Evolutionary conservation across 106 monocot species (phyloP).

Genomic region (Hemerocallis citrina): DNA sequence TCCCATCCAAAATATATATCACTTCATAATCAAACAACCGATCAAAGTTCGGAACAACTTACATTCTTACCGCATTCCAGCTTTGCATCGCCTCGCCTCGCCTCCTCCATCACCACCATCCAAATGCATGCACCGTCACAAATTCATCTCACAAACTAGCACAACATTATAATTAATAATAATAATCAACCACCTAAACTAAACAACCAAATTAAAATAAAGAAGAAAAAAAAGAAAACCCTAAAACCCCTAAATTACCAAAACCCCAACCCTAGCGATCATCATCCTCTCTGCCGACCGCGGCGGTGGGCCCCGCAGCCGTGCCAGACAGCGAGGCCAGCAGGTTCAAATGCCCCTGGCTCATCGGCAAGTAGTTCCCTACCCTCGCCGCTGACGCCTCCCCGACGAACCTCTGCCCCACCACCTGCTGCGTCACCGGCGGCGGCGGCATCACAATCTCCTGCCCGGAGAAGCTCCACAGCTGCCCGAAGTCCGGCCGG

Average conservation of each 20-base stretch:
- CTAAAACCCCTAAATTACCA: not conserved
- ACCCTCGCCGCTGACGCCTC: slow-evolving; percentile 71
- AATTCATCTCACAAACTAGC: too few species aligned
- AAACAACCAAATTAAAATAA: too few species aligned
- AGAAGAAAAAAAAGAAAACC: not conserved
- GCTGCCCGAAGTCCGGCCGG: slow-evolving; percentile 69
- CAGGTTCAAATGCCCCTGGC: slow-evolving; percentile 71
- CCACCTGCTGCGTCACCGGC: not conserved
- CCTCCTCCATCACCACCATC: too few species aligned
- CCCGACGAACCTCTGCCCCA: slow-evolving; percentile 20
- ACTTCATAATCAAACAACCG: too few species aligned
- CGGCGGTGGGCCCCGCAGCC: slow-evolving; percentile 15
- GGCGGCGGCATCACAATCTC: slow-evolving; percentile 42
- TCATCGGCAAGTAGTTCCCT: slow-evolving; percentile 71
- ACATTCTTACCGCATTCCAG: too few species aligned
- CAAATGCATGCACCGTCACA: too few species aligned
- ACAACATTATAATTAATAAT: too few species aligned
- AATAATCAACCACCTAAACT: too few species aligned
- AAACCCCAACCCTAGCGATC: slow-evolving; percentile 14
- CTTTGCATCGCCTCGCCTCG: too few species aligned
- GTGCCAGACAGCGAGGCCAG: slow-evolving; percentile 64
- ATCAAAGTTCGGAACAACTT: too few species aligned
- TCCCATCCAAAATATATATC: too few species aligned
- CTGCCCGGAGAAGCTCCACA: slow-evolving; percentile 81
- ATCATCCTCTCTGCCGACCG: slow-evolving; percentile 57